phyloP scores from a whole-genome alignment of 2,329 filamentous ascomycete species.

The Monilinia laxa region DNA sequence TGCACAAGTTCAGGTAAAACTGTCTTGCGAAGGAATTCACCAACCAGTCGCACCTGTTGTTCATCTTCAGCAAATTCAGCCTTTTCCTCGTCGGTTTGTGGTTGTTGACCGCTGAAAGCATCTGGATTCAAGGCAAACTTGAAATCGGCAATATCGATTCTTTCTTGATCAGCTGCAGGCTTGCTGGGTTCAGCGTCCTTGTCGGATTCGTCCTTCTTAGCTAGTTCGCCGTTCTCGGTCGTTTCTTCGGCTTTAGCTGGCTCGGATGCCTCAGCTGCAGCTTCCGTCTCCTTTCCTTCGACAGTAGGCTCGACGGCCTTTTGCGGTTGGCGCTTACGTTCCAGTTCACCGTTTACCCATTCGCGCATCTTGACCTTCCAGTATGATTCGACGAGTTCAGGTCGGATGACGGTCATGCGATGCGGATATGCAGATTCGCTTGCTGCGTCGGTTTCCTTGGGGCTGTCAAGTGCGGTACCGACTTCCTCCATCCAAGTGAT shows the following conservation, averaged over 20 bases:
- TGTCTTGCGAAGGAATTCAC: slow-evolving; percentile 71
- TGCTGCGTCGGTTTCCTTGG: slow-evolving; percentile 39
- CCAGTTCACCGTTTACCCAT: slow-evolving; percentile 79
- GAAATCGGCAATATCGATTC: slow-evolving; percentile 85
- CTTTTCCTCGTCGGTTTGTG: slow-evolving; percentile 89
- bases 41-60: slow-evolving; percentile 80
- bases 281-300: background rate
- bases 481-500: slow-evolving; percentile 85
- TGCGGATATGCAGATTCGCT: slow-evolving; percentile 67
- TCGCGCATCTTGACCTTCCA: slow-evolving; percentile 83
- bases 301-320: slow-evolving; percentile 26
- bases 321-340: slow-evolving; percentile 54
- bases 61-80: slow-evolving; percentile 80
- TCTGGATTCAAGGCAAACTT: slow-evolving; percentile 89
- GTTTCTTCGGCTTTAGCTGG: slow-evolving; percentile 14
- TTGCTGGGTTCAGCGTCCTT: slow-evolving; percentile 35
- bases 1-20: slow-evolving; percentile 82
- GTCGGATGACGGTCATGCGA: slow-evolving; percentile 89
- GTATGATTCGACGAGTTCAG: slow-evolving; percentile 85
- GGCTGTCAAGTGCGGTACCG: slow-evolving; percentile 46
- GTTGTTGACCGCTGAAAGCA: slow-evolving; percentile 87
- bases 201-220: background rate
- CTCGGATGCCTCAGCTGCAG: slow-evolving; percentile 6
- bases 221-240: background rate
- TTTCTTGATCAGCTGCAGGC: slow-evolving; percentile 48